These are phyloP conservation scores for Carpinus fangiana DNA, from an alignment of 306 rosid species.

Conservation along the genomic window DNA sequence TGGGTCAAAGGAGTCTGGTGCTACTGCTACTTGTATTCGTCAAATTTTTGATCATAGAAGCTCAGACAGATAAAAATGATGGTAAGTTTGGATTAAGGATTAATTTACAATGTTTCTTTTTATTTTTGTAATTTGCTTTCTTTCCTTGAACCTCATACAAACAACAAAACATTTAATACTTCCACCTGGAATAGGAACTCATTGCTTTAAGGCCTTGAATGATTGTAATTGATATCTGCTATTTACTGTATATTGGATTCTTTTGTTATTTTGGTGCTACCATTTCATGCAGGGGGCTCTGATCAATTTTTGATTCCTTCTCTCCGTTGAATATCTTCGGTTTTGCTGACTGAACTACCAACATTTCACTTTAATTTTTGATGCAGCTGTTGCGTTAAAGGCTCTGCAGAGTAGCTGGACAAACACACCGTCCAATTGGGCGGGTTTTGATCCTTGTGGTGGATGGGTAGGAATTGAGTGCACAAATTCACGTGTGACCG, in stretches of 20 bases:
- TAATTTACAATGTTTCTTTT: neutral
- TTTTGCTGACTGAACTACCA: neutral
- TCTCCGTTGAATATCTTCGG: no score
- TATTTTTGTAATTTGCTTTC: neutral
- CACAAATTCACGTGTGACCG: constrained; percentile 21
- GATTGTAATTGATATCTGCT: neutral
- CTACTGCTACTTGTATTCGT: constrained; percentile 8
- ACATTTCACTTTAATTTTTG: neutral
- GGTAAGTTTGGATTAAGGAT: constrained; percentile 26
- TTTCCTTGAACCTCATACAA: neutral
- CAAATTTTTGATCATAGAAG: neutral
- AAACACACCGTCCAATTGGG: constrained; percentile 40
- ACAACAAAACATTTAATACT: neutral
- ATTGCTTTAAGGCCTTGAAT: neutral
- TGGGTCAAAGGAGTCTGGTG: constrained; percentile 15
- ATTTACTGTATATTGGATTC: neutral
- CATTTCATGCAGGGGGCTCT: neutral
- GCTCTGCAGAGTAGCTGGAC: constrained; percentile 25
- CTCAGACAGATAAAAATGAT: neutral
- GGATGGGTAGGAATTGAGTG: constrained; percentile 52
- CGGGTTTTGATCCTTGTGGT: constrained; percentile 40
- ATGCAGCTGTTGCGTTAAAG: constrained; percentile 29
- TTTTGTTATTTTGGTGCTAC: neutral
- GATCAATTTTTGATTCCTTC: no score
- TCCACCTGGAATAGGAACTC: neutral